These are phyloP conservation scores for Russula sp. DNA, from an alignment of 768 basidiomycete species.

Conservation along the genomic window DNA sequence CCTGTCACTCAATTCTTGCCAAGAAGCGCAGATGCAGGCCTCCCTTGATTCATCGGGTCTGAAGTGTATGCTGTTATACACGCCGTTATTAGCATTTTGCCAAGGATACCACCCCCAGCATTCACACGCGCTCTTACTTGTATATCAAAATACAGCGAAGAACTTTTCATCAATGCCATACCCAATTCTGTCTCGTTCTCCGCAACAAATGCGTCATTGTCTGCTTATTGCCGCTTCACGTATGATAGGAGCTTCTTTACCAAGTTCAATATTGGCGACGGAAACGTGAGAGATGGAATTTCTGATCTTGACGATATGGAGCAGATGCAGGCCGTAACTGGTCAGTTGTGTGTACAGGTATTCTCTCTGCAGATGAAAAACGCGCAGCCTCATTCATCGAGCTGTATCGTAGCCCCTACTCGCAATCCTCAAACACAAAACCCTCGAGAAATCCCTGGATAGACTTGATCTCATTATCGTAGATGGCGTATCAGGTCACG, in stretches of 20 bases:
- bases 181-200: slow-evolving; percentile 57
- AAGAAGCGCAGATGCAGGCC: slow-evolving; percentile 50
- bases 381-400: slow-evolving; percentile 25
- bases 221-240: slow-evolving; percentile 77
- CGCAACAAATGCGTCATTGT: slow-evolving; percentile 71
- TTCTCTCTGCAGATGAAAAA: slow-evolving; percentile 8
- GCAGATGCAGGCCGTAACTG: slow-evolving; percentile 43
- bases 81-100: slow-evolving; percentile 3
- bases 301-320: slow-evolving; percentile 32
- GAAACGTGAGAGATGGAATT: slow-evolving; percentile 18
- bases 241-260: slow-evolving; percentile 66
- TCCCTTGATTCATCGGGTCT: slow-evolving; percentile 54
- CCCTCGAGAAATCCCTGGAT: slow-evolving; percentile 72
- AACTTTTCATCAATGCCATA: slow-evolving; percentile 63
- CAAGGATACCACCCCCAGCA: slow-evolving; percentile 37
- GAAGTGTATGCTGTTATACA: slow-evolving; percentile 36
- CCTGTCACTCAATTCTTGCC: not conserved
- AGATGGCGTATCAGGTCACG: slow-evolving; percentile 42
- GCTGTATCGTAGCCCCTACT: slow-evolving; percentile 45
- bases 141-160: slow-evolving; percentile 78
- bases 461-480: slow-evolving; percentile 67
- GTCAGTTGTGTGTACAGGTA: slow-evolving; percentile 69
- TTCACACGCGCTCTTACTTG: slow-evolving; percentile 72
- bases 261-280: slow-evolving; percentile 45
- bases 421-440: slow-evolving; percentile 67